Conservation (phyloP, 139 green algal genomes). For the Monoraphidium neglectum region DNA sequence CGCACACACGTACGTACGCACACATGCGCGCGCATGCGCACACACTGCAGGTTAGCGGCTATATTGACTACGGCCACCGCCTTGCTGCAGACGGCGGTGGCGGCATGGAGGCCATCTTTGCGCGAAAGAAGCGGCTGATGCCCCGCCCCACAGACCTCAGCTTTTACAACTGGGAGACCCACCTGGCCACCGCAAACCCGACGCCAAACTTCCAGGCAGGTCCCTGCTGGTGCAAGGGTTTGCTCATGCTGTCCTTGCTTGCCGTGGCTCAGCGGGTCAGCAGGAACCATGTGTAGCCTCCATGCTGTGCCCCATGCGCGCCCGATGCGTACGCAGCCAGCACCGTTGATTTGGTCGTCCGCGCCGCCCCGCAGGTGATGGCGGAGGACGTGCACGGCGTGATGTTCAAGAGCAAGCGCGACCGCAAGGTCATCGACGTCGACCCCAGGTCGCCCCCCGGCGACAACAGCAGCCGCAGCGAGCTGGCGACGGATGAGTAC, state of each 20-base stretch:
- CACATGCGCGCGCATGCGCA: neutral
- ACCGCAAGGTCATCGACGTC: constrained; percentile 83
- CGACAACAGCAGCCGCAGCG: constrained; percentile 60
- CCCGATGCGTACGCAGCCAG: neutral
- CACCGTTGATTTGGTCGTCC: too few species aligned
- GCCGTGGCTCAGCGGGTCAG: too few species aligned
- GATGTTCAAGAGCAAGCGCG: constrained; percentile 91
- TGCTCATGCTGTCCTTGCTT: too few species aligned
- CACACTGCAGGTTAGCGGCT: constrained; percentile 75
- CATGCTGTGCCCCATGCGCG: neutral
- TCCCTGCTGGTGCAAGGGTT: too few species aligned
- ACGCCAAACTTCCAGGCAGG: constrained; percentile 84
- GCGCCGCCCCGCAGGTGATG: constrained; percentile 79
- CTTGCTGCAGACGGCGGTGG: constrained; percentile 48
- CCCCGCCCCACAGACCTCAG: constrained; percentile 82
- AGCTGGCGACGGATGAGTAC: constrained; percentile 76
- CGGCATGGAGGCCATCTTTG: constrained; percentile 83
- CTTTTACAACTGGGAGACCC: constrained; percentile 94
- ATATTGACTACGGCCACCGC: constrained; percentile 88
- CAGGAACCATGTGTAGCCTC: too few species aligned
- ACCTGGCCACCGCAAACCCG: constrained; percentile 77
- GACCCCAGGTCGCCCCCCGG: constrained; percentile 40
- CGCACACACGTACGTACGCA: neutral
- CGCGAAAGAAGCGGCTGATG: constrained; percentile 71
- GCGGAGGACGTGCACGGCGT: constrained; percentile 78